Base-by-base conservation (phyloP, 306 rosid species). In the Cicer bijugum region DNA sequence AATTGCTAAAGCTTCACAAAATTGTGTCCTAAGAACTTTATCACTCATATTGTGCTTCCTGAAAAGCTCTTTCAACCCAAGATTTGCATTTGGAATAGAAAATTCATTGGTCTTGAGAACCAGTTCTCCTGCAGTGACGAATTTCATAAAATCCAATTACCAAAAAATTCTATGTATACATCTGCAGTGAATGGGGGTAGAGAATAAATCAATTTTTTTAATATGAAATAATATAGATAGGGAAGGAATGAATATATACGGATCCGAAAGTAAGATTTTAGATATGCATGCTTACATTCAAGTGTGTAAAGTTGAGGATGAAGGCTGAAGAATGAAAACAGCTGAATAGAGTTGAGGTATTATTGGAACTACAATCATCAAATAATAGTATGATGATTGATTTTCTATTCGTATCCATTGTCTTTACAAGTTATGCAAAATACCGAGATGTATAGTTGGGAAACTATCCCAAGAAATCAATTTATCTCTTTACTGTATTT, bases 21-120 rank as follows among this genome's bases (percentile, higher is more conserved):
- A 67, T 67, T 81, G 85, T 46, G 72, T 83, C 79, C 87, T 85
- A 11, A 84, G 33, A 46, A 89, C 82, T 76, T 80, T 83, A 67
- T 81, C 82, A 61, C 74, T 45, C 76, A 12, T 19, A 79, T 86
- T 85, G 53, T 76, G 80, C 69, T 82, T 77, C 66, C 60, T 82
- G 47, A 89, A 88, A 79, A 93, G 81, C 77, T 83, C 85, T 89
- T 85, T 91, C 87, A 91, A 82, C 81, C 97, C 96, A 75, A 82
- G 71, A 85, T 72, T 76, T 60, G 69, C 77, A 75, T 72, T 60
- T 6, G 39, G 19, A 55, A 82, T 44, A 58, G 79, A 75, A 23
- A 70, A 65, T 57, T 77, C 65, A 19, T 57, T 17, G 53, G 76
- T 66, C 59, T 67, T 75, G 42, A 61, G 48, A 66, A 68, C 35